A percentile compares a stretch with the other conserved stretches of the same genome.
These are phyloP conservation scores for Sarocladium strictum DNA, from an alignment of 2,329 filamentous ascomycete species.

Conservation along the genomic window DNA sequence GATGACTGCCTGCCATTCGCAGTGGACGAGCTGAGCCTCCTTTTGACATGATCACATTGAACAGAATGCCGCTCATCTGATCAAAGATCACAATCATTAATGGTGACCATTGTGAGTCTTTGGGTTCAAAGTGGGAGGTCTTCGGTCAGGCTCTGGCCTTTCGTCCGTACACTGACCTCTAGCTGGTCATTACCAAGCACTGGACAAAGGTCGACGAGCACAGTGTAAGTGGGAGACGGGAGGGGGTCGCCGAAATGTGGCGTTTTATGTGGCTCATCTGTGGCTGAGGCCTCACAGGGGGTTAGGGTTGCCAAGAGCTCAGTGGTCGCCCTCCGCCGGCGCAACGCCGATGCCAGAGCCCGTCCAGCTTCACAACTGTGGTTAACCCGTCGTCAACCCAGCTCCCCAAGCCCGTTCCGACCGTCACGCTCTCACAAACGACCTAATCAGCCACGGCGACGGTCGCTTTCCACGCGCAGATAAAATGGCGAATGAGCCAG, in stretches of 20 bases:
- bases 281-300: background rate
- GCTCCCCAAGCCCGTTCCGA: too few species aligned
- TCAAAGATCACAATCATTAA: too few species aligned
- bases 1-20: too few species aligned
- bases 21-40: too few species aligned
- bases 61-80: too few species aligned
- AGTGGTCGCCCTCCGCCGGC: background rate
- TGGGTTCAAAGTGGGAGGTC: background rate
- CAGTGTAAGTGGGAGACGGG: too few species aligned
- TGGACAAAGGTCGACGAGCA: background rate
- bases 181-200: too few species aligned
- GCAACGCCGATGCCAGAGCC: background rate
- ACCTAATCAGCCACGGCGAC: background rate
- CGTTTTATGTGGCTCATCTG: background rate
- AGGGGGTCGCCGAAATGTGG: too few species aligned
- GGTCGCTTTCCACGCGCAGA: background rate
- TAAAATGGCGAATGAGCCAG: constrained; percentile 28
- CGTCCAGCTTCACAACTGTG: background rate
- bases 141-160: too few species aligned
- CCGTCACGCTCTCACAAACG: background rate
- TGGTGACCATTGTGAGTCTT: too few species aligned
- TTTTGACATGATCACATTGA: too few species aligned
- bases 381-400: background rate
- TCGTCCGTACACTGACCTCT: too few species aligned
- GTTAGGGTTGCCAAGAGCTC: background rate